Conservation (phyloP, 2,329 filamentous ascomycete genomes). For the Phaeosphaeriaceae sp. region DNA sequence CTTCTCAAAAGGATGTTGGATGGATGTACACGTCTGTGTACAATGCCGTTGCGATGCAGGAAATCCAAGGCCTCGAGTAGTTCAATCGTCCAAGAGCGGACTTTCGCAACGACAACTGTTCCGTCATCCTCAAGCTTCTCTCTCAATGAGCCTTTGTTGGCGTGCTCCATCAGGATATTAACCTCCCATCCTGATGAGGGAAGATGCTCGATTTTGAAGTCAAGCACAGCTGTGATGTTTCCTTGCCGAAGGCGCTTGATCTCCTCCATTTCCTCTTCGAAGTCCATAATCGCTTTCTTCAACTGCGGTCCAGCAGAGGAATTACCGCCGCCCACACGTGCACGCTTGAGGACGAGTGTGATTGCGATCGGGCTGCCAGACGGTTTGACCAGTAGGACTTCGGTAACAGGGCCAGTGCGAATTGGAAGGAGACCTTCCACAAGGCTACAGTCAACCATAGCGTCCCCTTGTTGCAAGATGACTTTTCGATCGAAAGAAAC, state of each 20-base stretch:
- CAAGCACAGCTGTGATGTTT: conserved; percentile 79
- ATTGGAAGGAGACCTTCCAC: conserved; percentile 72
- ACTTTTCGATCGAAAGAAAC: conserved; percentile 74
- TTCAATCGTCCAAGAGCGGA: conserved; percentile 90
- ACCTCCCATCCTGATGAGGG: conserved; percentile 71
- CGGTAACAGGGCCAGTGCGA: conserved; percentile 69
- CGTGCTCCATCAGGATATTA: conserved; percentile 76
- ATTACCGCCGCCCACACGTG: conserved; percentile 52
- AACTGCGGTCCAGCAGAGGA: conserved; percentile 70
- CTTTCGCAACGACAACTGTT: conserved; percentile 73
- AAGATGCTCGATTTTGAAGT: conserved; percentile 73
- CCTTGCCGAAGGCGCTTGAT: conserved; percentile 78
- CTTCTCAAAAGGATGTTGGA: conserved; percentile 81
- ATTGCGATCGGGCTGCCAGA: conserved; percentile 57
- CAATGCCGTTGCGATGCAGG: conserved; percentile 82
- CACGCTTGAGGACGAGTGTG: conserved; percentile 69
- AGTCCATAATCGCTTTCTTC: conserved; percentile 76
- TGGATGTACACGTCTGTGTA: conserved; percentile 83
- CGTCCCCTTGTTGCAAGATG: conserved; percentile 67
- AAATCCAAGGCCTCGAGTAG: conserved; percentile 88
- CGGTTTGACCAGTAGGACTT: conserved; percentile 75
- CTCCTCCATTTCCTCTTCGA: conserved; percentile 78
- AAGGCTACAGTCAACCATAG: conserved; percentile 70
- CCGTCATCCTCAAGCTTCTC: conserved; percentile 84
- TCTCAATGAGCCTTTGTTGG: conserved; percentile 81